phyloP scores from a whole-genome alignment of 495 filamentous ascomycete species.

The Platismatia glauca region DNA sequence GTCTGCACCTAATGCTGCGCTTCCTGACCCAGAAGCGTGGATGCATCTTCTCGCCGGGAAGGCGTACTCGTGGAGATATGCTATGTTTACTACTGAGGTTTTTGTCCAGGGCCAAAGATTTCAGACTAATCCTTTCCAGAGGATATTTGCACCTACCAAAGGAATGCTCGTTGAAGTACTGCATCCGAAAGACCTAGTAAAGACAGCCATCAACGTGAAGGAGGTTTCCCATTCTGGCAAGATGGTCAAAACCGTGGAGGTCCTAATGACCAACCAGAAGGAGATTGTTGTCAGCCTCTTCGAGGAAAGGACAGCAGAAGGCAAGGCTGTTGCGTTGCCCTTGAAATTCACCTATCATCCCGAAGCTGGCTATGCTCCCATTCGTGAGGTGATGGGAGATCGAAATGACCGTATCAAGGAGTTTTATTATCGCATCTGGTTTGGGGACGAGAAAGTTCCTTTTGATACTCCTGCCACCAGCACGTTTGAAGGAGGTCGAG shows the following conservation, averaged over 20 bases:
- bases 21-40: conserved; percentile 79
- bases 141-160: conserved; percentile 73
- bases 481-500: conserved; percentile 78
- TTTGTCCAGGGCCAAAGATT: conserved; percentile 93
- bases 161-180: conserved; percentile 83
- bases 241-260: conserved; percentile 76
- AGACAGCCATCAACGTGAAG: conserved; percentile 72
- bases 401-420: conserved; percentile 95
- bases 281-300: conserved; percentile 80
- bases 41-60: conserved; percentile 79
- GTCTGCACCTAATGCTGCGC: conserved; percentile 52
- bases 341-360: conserved; percentile 87
- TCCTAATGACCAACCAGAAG: conserved; percentile 61
- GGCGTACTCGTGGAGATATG: conserved; percentile 81
- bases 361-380: conserved; percentile 88
- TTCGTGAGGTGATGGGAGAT: conserved; percentile 86
- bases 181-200: conserved; percentile 66
- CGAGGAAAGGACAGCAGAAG: conserved; percentile 78
- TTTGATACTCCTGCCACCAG: conserved; percentile 76
- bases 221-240: conserved; percentile 55
- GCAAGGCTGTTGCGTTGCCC: conserved; percentile 66
- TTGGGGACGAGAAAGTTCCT: conserved; percentile 75
- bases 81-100: conserved; percentile 93
- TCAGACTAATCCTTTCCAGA: conserved; percentile 89
- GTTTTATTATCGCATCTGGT: conserved; percentile 97